Conservation (phyloP, 2,329 filamentous ascomycete species). For the Herpomyces periplanetae region DNA sequence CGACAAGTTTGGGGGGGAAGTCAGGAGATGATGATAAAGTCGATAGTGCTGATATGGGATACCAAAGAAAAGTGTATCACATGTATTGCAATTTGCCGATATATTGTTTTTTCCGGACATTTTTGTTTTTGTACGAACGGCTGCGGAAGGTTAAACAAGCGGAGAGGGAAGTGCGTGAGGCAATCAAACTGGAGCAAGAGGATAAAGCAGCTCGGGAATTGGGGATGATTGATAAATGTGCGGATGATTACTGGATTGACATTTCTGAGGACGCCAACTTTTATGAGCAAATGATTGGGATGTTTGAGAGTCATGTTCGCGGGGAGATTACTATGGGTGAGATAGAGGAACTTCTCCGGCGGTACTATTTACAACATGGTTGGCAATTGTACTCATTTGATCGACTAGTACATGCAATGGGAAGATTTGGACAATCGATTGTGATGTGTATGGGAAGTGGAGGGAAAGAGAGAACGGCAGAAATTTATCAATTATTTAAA, state of each 20-base stretch:
- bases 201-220: slow-evolving; percentile 48
- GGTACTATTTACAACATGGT: slow-evolving; percentile 59
- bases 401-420: slow-evolving; percentile 43
- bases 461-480: slow-evolving; percentile 61
- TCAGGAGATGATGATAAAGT: too few relatives aligned
- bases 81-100: slow-evolving; percentile 70
- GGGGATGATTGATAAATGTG: slow-evolving; percentile 39
- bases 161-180: slow-evolving; percentile 26
- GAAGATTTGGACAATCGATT: slow-evolving; percentile 41
- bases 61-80: slow-evolving; percentile 41
- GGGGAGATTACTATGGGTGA: slow-evolving; percentile 33
- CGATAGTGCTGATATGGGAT: too few relatives aligned
- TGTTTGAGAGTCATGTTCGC: slow-evolving; percentile 53
- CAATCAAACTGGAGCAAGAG: slow-evolving; percentile 29
- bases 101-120: slow-evolving; percentile 75
- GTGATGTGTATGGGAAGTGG: slow-evolving; percentile 36
- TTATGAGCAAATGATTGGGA: slow-evolving; percentile 45
- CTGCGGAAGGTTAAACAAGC: slow-evolving; percentile 47
- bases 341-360: slow-evolving; percentile 60
- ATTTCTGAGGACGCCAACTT: slow-evolving; percentile 24
- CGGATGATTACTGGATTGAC: slow-evolving; percentile 29
- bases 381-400: slow-evolving; percentile 83
- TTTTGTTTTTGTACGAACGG: slow-evolving; percentile 58
- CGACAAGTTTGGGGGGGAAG: slow-evolving; percentile 14
- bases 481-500: slow-evolving; percentile 58